Conservation (phyloP, 1,139 yeast species). For the Geotrichum cucujoidarum region DNA sequence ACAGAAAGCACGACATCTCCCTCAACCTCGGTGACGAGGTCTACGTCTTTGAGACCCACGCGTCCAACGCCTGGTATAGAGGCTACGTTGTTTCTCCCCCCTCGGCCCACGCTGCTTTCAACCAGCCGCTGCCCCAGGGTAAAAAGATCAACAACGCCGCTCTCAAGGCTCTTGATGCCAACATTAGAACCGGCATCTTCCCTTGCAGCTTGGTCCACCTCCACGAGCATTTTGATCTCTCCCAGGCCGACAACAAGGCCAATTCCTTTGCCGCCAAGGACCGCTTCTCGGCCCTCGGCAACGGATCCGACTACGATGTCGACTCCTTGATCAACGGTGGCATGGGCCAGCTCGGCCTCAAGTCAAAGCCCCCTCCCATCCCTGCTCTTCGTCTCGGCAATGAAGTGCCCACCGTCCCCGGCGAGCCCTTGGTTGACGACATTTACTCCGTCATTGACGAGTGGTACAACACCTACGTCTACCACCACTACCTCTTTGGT, state of each 20-base stretch:
- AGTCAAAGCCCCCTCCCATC: slow-evolving; percentile 31
- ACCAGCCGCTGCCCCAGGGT: slow-evolving; percentile 27
- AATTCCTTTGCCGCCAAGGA: slow-evolving; percentile 13
- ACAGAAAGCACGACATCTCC: slow-evolving; percentile 20
- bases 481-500: slow-evolving; percentile 32
- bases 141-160: slow-evolving; percentile 27
- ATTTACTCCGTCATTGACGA: slow-evolving; percentile 34
- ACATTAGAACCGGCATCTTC: slow-evolving; percentile 31
- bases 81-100: slow-evolving; percentile 52
- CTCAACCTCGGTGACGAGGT: slow-evolving; percentile 79
- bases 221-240: slow-evolving; percentile 30
- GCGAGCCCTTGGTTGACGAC: slow-evolving; percentile 35
- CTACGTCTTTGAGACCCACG: slow-evolving; percentile 65
- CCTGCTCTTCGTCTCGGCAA: slow-evolving; percentile 32
- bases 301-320: slow-evolving; percentile 13
- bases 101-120: slow-evolving; percentile 31
- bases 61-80: slow-evolving; percentile 64
- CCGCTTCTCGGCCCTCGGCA: slow-evolving; percentile 14
- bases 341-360: slow-evolving; percentile 16
- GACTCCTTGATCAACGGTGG: slow-evolving; percentile 15
- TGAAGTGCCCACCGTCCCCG: slow-evolving; percentile 27
- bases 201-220: slow-evolving; percentile 30
- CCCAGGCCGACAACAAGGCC: slow-evolving; percentile 15
- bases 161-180: slow-evolving; percentile 29
- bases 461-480: slow-evolving; percentile 35